Conservation (phyloP, 2,329 filamentous ascomycete species). For the Didymella arachidicola region DNA sequence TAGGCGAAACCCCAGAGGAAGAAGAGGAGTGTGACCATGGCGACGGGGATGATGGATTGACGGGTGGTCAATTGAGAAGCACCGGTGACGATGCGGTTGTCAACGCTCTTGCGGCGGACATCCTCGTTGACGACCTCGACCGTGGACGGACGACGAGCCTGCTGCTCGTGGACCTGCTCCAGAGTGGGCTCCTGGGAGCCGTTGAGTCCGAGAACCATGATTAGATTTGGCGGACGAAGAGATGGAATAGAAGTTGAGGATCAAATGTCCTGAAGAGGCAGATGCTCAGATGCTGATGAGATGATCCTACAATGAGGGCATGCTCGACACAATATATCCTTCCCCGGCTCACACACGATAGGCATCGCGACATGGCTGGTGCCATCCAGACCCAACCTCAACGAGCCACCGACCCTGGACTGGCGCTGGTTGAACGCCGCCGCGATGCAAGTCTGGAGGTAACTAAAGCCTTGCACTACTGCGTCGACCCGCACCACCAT, state of each 20-base stretch:
- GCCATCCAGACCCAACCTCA: conserved; percentile 33
- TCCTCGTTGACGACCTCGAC: conserved; percentile 45
- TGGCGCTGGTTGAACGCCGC: conserved; percentile 29
- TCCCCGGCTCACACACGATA: conserved; percentile 21
- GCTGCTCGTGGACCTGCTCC: conserved; percentile 48
- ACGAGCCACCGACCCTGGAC: conserved; percentile 25
- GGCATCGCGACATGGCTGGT: conserved; percentile 28
- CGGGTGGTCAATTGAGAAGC: conserved; percentile 53
- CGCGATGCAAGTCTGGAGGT: conserved; percentile 22
- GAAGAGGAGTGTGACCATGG: conserved; percentile 58
- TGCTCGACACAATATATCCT: conserved; percentile 33
- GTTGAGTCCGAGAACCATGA: conserved; percentile 40
- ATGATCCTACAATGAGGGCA: conserved; percentile 27
- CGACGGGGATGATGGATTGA: conserved; percentile 59
- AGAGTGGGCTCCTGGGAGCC: conserved; percentile 45
- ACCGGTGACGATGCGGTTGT: conserved; percentile 47
- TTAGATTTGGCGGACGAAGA: conserved; percentile 18
- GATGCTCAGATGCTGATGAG: conserved; percentile 23
- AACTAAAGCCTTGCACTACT: conserved; percentile 23
- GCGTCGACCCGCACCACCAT: conserved; percentile 26
- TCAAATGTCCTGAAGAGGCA: conserved; percentile 11
- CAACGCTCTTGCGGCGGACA: conserved; percentile 45
- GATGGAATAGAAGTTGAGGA: conserved; percentile 8
- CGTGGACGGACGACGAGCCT: conserved; percentile 47
- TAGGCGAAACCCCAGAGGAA: conserved; percentile 63